Evolutionary conservation across 306 rosid species (phyloP), one percentile per base, ranked within the genome.

Genomic region (Cucumis melo): DNA sequence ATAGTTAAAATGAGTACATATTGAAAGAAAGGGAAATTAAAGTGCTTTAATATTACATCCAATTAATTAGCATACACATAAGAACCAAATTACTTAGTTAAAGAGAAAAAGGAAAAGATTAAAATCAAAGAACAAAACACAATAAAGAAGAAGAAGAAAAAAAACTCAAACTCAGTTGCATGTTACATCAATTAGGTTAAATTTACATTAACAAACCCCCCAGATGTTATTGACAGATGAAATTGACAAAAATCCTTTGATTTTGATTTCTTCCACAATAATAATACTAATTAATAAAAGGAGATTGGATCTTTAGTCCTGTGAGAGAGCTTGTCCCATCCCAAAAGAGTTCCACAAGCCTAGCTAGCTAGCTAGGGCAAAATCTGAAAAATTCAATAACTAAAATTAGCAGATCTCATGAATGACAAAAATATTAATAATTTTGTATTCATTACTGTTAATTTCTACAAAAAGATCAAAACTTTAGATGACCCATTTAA

Each of bases 341-440:
- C 20, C 75, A 44, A 55, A 55, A 46, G 53, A 46, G 13, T 6
- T 46, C 57, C 57, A 70, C 41, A 16, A 7, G 59, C 76, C 21
- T 72, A 72, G 60, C 23, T 72, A 72, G 60, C 21, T 72, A 72
- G 60, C 23, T 72, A 72, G 60, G 60, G 23, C 55, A 44, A 72
- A 72, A 29, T 50, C 76, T 72, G 59, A 9, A 48, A 50, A 50
- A 23, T 20, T 66, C 17, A 39, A 8, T 16, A 16, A 51, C 6
- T 51, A 16, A 16, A 62, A 10, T 66, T 10, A 66, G 4, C n/a
- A 65, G 29, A 64, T 64, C 24, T 34, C 71, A 34, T 64, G 50
- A 60, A 9, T 24, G 27, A 23, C 29, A 27, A 27, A 8, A 3
- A 24, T 9, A 27, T 39, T 7, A 6, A 39, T 27, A 38, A 38